Conservation (phyloP, 352 stramenopile species). For the Thraustochytrium striatum region DNA sequence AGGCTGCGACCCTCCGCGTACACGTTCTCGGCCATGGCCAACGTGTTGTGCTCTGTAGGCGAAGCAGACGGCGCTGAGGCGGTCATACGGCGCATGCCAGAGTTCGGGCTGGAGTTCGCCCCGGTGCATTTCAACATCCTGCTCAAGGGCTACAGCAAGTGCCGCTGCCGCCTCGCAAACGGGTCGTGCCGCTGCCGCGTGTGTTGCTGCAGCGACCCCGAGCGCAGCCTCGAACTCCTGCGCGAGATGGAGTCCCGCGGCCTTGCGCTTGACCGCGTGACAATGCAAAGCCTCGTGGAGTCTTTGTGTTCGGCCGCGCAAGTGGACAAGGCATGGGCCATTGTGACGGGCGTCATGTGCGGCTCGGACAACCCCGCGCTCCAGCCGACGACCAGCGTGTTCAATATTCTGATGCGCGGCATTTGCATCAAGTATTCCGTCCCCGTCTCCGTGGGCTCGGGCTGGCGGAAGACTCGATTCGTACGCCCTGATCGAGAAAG, state of each 20-base stretch:
- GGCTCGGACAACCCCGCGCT: background rate
- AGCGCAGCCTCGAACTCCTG: constrained; percentile 9
- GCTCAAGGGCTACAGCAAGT: constrained; percentile 47
- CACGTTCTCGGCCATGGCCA: constrained; percentile 25
- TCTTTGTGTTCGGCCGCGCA: constrained; percentile 47
- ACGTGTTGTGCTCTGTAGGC: constrained; percentile 34
- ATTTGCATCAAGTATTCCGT: constrained; percentile 40
- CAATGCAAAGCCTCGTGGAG: constrained; percentile 46
- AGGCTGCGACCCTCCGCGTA: background rate
- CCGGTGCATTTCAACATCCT: constrained; percentile 46
- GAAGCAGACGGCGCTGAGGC: constrained; percentile 16
- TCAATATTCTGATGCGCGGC: constrained; percentile 41
- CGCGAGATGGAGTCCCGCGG: constrained; percentile 28
- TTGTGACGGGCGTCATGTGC: constrained; percentile 28
- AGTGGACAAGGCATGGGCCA: constrained; percentile 14
- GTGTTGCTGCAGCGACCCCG: constrained; percentile 29
- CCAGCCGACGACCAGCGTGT: constrained; percentile 29
- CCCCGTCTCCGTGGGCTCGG: background rate
- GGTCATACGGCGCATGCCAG: background rate
- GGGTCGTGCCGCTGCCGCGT: constrained; percentile 24
- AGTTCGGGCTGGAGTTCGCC: background rate
- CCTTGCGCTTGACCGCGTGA: constrained; percentile 22
- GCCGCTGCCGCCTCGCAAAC: constrained; percentile 19
- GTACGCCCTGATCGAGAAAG: background rate
- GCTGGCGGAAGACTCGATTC: background rate